phyloP scores from a whole-genome alignment of 768 basidiomycete species.

The Suillus hirtellus region DNA sequence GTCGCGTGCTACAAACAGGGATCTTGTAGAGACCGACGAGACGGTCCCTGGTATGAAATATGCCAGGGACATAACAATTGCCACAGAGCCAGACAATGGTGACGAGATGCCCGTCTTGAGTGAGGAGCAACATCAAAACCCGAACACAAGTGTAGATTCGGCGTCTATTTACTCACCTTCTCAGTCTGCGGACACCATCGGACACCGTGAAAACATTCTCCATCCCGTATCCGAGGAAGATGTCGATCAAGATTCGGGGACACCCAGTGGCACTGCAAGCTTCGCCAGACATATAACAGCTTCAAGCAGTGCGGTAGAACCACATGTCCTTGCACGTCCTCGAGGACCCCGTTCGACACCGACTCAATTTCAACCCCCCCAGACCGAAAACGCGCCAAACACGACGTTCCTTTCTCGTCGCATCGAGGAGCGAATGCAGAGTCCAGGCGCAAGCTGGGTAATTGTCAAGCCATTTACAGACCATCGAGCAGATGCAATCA shows the following conservation, averaged over 20 bases:
- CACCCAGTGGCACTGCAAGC: constrained; percentile 22
- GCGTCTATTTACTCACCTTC: constrained; percentile 29
- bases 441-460: constrained; percentile 10
- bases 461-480: constrained; percentile 27
- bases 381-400: constrained; percentile 26
- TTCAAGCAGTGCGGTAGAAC: constrained; percentile 18
- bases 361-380: constrained; percentile 17
- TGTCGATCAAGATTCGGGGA: constrained; percentile 27
- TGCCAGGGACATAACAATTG: constrained; percentile 29
- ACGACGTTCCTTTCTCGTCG: constrained; percentile 45
- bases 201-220: constrained; percentile 5
- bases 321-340: constrained; percentile 16
- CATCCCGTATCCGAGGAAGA: constrained; percentile 25
- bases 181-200: constrained; percentile 27
- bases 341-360: constrained; percentile 22
- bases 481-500: constrained; percentile 17
- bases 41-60: constrained; percentile 37
- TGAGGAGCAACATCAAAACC: constrained; percentile 2
- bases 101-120: constrained; percentile 13
- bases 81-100: constrained; percentile 21
- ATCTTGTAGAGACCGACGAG: constrained; percentile 16
- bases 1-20: constrained; percentile 19
- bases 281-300: constrained; percentile 25
- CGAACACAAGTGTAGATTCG: constrained; percentile 20
- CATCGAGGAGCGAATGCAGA: constrained; percentile 43